Evolutionary conservation across 768 basidiomycete genomes (phyloP).

Genomic region (Leccinum barrowsii): DNA sequence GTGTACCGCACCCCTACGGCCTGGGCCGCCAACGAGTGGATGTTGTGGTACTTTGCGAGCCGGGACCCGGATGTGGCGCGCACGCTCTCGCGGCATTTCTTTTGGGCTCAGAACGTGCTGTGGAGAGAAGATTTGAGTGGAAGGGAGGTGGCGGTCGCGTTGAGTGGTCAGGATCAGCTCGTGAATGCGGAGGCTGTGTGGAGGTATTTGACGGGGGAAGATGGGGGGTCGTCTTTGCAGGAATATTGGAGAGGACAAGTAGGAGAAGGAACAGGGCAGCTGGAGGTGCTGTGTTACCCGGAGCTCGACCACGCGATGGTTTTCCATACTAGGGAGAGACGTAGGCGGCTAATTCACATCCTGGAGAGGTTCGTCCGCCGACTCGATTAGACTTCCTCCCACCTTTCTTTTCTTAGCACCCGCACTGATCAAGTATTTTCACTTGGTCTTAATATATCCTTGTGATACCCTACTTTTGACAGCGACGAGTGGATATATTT

Average conservation of each 20-base stretch:
- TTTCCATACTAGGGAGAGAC: slow-evolving; percentile 28
- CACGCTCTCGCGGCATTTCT: slow-evolving; percentile 57
- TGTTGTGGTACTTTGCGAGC: slow-evolving; percentile 66
- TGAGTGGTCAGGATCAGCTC: slow-evolving; percentile 42
- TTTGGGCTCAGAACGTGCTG: slow-evolving; percentile 60
- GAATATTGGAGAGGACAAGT: slow-evolving; percentile 24
- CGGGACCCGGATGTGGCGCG: slow-evolving; percentile 61
- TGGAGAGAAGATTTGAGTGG: slow-evolving; percentile 54
- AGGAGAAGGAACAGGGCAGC: slow-evolving; percentile 4
- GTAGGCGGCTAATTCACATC: slow-evolving; percentile 31
- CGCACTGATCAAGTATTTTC: background rate
- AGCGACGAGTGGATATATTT: background rate
- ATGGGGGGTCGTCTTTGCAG: background rate
- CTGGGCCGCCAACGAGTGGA: slow-evolving; percentile 50
- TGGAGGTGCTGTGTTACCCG: slow-evolving; percentile 40
- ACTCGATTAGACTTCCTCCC: background rate
- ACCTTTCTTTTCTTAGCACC: background rate
- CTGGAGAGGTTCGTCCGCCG: slow-evolving; percentile 29
- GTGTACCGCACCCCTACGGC: slow-evolving; percentile 52
- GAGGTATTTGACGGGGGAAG: slow-evolving; percentile 38
- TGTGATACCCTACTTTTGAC: background rate
- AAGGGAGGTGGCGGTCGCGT: slow-evolving; percentile 31
- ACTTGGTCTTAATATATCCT: background rate
- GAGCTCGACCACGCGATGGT: slow-evolving; percentile 42
- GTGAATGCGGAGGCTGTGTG: slow-evolving; percentile 38